phyloP scores from a whole-genome alignment of 148 eudicot genomes.

The Cornus florida region DNA sequence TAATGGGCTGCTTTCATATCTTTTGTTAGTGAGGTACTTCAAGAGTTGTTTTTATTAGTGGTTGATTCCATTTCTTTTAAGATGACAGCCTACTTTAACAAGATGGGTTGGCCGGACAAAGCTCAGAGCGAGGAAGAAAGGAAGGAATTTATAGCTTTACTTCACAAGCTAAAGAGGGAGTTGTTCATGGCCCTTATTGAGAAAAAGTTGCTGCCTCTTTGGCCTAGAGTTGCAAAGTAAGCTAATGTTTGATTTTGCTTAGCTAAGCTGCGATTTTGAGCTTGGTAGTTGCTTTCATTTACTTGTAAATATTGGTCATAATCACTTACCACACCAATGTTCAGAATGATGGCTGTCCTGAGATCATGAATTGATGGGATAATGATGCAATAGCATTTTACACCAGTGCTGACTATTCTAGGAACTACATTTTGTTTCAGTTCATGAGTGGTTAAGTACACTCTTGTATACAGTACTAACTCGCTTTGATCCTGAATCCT shows the following conservation, averaged over 20 bases:
- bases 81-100: conserved; percentile 97
- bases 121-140: conserved; percentile 81
- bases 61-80: conserved; percentile 29
- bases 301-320: background rate
- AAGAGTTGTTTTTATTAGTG: background rate
- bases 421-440: background rate
- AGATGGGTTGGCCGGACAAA: conserved; percentile 90
- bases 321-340: background rate
- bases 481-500: background rate
- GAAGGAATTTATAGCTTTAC: conserved; percentile 80
- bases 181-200: conserved; percentile 93
- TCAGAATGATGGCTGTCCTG: background rate
- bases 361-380: background rate
- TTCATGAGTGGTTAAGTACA: background rate
- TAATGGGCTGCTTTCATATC: background rate
- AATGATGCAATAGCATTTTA: background rate
- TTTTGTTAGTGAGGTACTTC: background rate
- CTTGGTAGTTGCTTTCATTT: background rate
- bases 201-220: conserved; percentile 87
- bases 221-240: conserved; percentile 98
- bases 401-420: background rate
- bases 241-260: conserved; percentile 17
- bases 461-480: background rate
- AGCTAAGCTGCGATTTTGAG: background rate
- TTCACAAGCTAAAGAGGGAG: conserved; percentile 94